Base-by-base conservation (phyloP, 1,284 basidiomycete genomes). In the Irpex lacteus region DNA sequence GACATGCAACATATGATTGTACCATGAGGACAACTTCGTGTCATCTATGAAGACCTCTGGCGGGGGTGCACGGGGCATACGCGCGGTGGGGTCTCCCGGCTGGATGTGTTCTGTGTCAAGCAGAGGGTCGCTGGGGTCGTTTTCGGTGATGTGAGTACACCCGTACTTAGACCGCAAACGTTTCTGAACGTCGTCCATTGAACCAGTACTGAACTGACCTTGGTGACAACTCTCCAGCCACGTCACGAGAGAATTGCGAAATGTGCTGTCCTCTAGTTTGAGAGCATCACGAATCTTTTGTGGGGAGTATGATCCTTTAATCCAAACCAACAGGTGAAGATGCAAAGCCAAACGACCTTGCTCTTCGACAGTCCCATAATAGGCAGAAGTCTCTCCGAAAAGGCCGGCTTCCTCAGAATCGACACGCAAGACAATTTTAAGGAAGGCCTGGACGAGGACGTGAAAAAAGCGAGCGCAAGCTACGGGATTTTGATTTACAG, bases 331-430 rank as follows among this genome's bases (percentile, higher is more conserved):
- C 60, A 61, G 61, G 62, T 52, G 67, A 18, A 65, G 47, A 66
- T 78, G 76, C 2, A 77, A 57, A 0, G 76, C 76, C 0, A 76
- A 53, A 5, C 73, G 64, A 0, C 77, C 77, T 65, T 78, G 77
- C 62, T 76, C 72, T 59, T 78, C 77, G 0, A 78, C 74, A 5
- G 73, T 75, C 2, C 76, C 76, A 70, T 77, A 78, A 62, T 76
- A 76, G 4, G 61, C 72, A 19, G 60, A 36, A 2, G 71, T 71
- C 3, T 73, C 55, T 11, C 77, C 76, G 68, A 71, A 78, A 4
- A 76, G 1, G 1, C 76, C 76, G 2, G 13, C 7, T 26, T 70
- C 4, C 0, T 40, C 65, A 5, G 56, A 18, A 19, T 57, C 65
- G 11, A 70, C 64, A 3, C 73, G 70, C 1, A 78, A 64, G 5